phyloP scores from a whole-genome alignment of 495 filamentous ascomycete species.

The Terfezia claveryi region DNA sequence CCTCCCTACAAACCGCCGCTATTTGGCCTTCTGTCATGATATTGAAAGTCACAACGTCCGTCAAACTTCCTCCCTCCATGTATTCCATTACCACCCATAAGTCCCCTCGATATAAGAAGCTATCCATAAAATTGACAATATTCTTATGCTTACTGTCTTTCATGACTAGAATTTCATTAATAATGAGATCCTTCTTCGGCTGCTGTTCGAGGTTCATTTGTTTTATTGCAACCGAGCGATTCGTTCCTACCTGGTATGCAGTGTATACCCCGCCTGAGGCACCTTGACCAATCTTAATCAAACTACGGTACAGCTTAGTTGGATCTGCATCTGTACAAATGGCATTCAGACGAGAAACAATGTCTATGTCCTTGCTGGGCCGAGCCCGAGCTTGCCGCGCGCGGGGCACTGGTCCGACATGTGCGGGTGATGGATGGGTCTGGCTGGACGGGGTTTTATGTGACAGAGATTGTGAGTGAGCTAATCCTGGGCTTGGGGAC shows the following conservation, averaged over 20 bases:
- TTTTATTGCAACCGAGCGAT: constrained; percentile 88
- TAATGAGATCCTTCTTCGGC: constrained; percentile 95
- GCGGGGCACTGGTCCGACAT: background rate
- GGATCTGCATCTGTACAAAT: constrained; percentile 85
- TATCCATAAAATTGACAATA: constrained; percentile 98
- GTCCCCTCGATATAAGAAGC: constrained; percentile 68
- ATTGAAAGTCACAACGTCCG: constrained; percentile 96
- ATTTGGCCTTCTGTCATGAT: constrained; percentile 97
- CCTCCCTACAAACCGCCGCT: constrained; percentile 81
- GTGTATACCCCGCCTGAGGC: constrained; percentile 92
- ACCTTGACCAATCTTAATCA: constrained; percentile 93
- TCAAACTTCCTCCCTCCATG: constrained; percentile 95
- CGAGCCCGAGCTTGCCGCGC: constrained; percentile 12
- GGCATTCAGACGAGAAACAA: constrained; percentile 55
- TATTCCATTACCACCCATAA: constrained; percentile 99
- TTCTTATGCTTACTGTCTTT: constrained; percentile 96
- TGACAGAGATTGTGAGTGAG: background rate
- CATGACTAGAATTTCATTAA: constrained; percentile 98
- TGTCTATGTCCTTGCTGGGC: constrained; percentile 43
- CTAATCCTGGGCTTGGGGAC: background rate
- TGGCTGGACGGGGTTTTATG: background rate
- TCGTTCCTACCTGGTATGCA: constrained; percentile 62
- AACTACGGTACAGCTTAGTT: constrained; percentile 58
- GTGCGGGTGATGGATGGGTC: background rate
- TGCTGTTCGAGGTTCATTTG: constrained; percentile 99